Evolutionary conservation across 2,329 filamentous ascomycete genomes (phyloP).

Genomic region (Sporothrix schenckii): DNA sequence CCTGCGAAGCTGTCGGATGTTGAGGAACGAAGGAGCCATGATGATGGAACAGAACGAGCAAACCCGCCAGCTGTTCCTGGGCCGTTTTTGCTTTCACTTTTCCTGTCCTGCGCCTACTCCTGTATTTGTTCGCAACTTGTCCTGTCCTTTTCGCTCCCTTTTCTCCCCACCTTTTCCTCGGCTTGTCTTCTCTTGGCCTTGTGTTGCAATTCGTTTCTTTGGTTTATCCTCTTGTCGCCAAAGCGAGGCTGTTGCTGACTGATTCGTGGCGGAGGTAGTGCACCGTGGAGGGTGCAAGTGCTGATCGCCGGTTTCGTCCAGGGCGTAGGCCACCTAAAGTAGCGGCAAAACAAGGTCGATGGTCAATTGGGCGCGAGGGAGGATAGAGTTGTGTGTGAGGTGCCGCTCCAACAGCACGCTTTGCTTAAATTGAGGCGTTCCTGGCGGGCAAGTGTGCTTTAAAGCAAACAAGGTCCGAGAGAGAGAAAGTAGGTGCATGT

Average conservation of each 20-base stretch:
- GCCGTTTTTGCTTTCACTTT: neutral
- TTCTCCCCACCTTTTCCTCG: slow-evolving; percentile 14
- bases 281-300: neutral
- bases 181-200: neutral
- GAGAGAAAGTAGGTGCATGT: neutral
- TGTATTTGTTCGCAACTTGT: neutral
- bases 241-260: slow-evolving; percentile 24
- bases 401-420: neutral
- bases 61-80: slow-evolving; percentile 3
- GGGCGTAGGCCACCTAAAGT: slow-evolving; percentile 18
- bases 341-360: slow-evolving; percentile 5
- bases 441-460: neutral
- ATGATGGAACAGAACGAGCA: neutral
- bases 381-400: neutral
- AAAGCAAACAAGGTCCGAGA: neutral
- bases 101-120: neutral
- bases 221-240: neutral
- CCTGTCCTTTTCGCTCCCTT: neutral
- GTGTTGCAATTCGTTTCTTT: slow-evolving; percentile 22
- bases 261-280: slow-evolving; percentile 24
- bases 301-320: slow-evolving; percentile 24
- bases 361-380: neutral
- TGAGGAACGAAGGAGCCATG: slow-evolving; percentile 69
- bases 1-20: slow-evolving; percentile 70
- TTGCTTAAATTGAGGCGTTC: slow-evolving; percentile 16